These are phyloP conservation scores for Boletus pseudo-olivaceus DNA, from an alignment of 768 basidiomycete genomes.

Conservation along the genomic window DNA sequence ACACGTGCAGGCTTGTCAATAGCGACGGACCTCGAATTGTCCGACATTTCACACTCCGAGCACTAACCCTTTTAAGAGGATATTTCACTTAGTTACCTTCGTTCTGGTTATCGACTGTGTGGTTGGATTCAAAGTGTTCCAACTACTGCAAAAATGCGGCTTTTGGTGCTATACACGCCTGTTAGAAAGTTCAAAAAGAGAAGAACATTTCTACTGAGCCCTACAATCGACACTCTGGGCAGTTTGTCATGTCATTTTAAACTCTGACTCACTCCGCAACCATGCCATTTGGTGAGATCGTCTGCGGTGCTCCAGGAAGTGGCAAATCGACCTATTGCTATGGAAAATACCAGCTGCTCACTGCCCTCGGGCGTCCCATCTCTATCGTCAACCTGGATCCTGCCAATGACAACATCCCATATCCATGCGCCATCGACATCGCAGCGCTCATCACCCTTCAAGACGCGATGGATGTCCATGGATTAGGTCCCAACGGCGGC, in stretches of 20 bases:
- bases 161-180: too few relatives aligned
- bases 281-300: constrained; percentile 88
- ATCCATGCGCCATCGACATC: constrained; percentile 88
- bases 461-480: constrained; percentile 80
- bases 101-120: too few relatives aligned
- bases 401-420: constrained; percentile 85
- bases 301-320: constrained; percentile 81
- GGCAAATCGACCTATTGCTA: constrained; percentile 89
- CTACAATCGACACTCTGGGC: not conserved
- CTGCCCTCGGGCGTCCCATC: constrained; percentile 81
- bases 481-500: constrained; percentile 91
- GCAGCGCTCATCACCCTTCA: constrained; percentile 80
- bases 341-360: constrained; percentile 85
- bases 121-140: too few relatives aligned
- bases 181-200: too few relatives aligned
- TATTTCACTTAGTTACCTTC: too few relatives aligned
- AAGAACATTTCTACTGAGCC: too few relatives aligned
- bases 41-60: constrained; percentile 11
- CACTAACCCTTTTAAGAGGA: not conserved
- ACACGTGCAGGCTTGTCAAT: not conserved
- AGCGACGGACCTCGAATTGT: constrained; percentile 9
- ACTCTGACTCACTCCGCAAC: constrained; percentile 16
- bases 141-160: too few relatives aligned
- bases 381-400: constrained; percentile 95
- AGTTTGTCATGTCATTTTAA: not conserved